Evolutionary conservation across 2,329 filamentous ascomycete species (phyloP).

Genomic region (Fusarium sororula): DNA sequence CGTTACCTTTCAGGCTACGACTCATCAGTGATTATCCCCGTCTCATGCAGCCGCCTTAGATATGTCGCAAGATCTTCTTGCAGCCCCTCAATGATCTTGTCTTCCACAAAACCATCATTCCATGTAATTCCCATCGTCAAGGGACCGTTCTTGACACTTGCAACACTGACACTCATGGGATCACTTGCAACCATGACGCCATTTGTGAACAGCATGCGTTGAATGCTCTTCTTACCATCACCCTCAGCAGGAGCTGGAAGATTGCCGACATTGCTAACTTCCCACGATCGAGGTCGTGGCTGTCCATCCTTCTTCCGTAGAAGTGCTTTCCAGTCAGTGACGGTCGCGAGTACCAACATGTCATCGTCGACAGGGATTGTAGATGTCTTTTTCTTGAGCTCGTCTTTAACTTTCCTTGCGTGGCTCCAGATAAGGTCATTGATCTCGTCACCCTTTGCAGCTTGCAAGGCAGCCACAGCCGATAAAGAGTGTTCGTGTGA

Average conservation of each 20-base stretch:
- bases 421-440: slow-evolving; percentile 54
- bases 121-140: slow-evolving; percentile 58
- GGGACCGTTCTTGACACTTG: slow-evolving; percentile 53
- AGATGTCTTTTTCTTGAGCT: slow-evolving; percentile 46
- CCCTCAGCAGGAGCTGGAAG: neutral
- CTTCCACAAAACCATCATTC: slow-evolving; percentile 57
- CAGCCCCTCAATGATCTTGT: slow-evolving; percentile 50
- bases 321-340: slow-evolving; percentile 55
- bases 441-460: slow-evolving; percentile 16
- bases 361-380: slow-evolving; percentile 55
- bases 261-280: slow-evolving; percentile 62
- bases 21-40: slow-evolving; percentile 29
- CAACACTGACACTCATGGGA: slow-evolving; percentile 57
- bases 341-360: slow-evolving; percentile 52
- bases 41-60: slow-evolving; percentile 32
- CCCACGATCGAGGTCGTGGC: slow-evolving; percentile 56
- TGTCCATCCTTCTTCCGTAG: slow-evolving; percentile 55
- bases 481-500: slow-evolving; percentile 43
- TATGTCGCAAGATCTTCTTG: slow-evolving; percentile 47
- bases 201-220: slow-evolving; percentile 61
- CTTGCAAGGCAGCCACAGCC: slow-evolving; percentile 40
- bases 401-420: slow-evolving; percentile 48
- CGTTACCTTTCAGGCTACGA: neutral
- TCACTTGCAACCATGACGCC: slow-evolving; percentile 55
- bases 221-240: slow-evolving; percentile 47